Evolutionary conservation across 2,329 filamentous ascomycete genomes (phyloP).

Genomic region (Neocucurbitaria cava): DNA sequence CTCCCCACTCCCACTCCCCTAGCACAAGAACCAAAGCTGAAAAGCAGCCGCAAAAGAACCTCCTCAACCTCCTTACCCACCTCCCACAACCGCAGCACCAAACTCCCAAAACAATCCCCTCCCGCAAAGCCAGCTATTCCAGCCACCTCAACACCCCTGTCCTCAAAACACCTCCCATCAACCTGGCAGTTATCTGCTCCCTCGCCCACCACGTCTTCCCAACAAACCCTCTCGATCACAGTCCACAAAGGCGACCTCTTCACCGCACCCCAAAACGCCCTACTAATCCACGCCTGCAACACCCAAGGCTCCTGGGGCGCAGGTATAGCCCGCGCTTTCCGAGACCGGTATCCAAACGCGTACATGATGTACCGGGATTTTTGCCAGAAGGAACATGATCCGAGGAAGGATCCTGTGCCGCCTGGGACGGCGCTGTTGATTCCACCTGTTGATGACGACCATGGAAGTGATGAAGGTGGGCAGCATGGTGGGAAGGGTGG

Average conservation of each 20-base stretch:
- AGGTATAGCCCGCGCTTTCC: conserved; percentile 64
- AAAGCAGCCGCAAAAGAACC: background rate
- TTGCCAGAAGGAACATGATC: conserved; percentile 48
- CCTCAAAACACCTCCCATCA: conserved; percentile 14
- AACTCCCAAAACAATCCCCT: too few species aligned
- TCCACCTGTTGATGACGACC: conserved; percentile 55
- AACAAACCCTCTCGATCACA: conserved; percentile 16
- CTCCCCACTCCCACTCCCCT: background rate
- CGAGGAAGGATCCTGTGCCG: conserved; percentile 33
- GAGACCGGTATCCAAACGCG: conserved; percentile 58
- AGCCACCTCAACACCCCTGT: conserved; percentile 6
- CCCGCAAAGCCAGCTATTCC: too few species aligned
- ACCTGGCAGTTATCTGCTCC: conserved; percentile 1
- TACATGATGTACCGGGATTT: conserved; percentile 56
- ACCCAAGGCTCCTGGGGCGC: conserved; percentile 63
- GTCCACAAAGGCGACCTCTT: conserved; percentile 59
- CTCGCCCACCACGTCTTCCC: background rate
- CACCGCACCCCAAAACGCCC: conserved; percentile 52
- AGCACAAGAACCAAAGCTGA: background rate
- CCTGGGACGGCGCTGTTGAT: conserved; percentile 62
- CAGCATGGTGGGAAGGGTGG: too few species aligned
- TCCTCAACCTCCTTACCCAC: background rate
- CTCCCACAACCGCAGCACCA: conserved; percentile 6
- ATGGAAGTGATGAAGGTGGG: too few species aligned
- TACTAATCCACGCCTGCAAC: conserved; percentile 68